phyloP scores from a whole-genome alignment of 805 yeast genomes.

The Candida fluviatilis region DNA sequence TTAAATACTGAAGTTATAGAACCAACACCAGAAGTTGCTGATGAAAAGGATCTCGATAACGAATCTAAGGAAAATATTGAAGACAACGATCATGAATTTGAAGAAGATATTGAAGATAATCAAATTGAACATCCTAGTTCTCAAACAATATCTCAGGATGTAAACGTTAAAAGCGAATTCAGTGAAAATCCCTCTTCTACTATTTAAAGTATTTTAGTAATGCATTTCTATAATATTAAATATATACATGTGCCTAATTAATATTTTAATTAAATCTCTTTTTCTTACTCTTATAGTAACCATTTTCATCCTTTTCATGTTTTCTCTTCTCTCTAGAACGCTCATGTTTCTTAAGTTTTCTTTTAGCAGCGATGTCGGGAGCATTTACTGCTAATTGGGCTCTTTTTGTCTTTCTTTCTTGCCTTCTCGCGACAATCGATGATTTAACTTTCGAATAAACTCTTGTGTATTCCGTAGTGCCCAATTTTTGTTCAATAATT shows the following conservation, averaged over 20 bases:
- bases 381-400: slow-evolving; percentile 71
- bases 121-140: slow-evolving; percentile 4
- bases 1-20: background rate
- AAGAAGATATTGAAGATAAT: slow-evolving; percentile 6
- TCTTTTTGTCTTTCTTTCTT: slow-evolving; percentile 70
- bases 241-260: slow-evolving; percentile 4
- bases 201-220: background rate
- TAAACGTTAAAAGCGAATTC: slow-evolving; percentile 1
- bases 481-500: slow-evolving; percentile 63
- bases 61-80: slow-evolving; percentile 2
- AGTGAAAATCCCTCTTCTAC: background rate
- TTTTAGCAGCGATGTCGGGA: slow-evolving; percentile 78
- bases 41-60: background rate
- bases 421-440: slow-evolving; percentile 56
- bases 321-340: slow-evolving; percentile 75
- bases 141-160: background rate
- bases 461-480: slow-evolving; percentile 63
- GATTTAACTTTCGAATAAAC: slow-evolving; percentile 63
- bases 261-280: slow-evolving; percentile 28
- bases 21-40: slow-evolving; percentile 1
- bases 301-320: slow-evolving; percentile 70
- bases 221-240: slow-evolving; percentile 1
- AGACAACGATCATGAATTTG: slow-evolving; percentile 8
- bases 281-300: slow-evolving; percentile 65
- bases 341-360: slow-evolving; percentile 72